Conservation (phyloP, 805 yeast species). For the Cyberlindnera americana region DNA sequence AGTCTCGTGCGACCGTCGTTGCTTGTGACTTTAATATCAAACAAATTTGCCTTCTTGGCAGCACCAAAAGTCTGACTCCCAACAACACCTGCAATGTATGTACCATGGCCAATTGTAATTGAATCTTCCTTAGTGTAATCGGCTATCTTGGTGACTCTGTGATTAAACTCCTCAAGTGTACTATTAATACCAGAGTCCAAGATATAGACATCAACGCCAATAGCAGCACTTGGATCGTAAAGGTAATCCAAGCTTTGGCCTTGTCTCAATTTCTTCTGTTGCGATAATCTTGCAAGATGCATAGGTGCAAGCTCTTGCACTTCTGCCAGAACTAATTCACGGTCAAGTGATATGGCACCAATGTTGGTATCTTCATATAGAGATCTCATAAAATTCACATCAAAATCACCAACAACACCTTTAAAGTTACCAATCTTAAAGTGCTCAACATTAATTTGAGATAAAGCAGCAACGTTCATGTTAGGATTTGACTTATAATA, state of each 20-base stretch:
- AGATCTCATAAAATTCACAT: slow-evolving; percentile 27
- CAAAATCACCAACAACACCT: slow-evolving; percentile 36
- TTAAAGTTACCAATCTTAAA: slow-evolving; percentile 32
- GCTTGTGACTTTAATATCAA: slow-evolving; percentile 43
- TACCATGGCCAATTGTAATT: slow-evolving; percentile 48
- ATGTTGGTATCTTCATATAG: slow-evolving; percentile 35
- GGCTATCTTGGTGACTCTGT: slow-evolving; percentile 38
- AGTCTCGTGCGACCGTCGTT: slow-evolving; percentile 35
- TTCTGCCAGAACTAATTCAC: slow-evolving; percentile 33
- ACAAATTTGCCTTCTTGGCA: slow-evolving; percentile 41
- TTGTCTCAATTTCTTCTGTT: slow-evolving; percentile 25
- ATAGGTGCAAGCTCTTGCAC: slow-evolving; percentile 41
- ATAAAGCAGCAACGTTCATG: slow-evolving; percentile 13
- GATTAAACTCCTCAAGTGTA: slow-evolving; percentile 41
- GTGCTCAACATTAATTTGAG: slow-evolving; percentile 17
- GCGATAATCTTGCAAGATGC: slow-evolving; percentile 41
- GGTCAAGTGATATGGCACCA: slow-evolving; percentile 35
- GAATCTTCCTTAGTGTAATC: slow-evolving; percentile 39
- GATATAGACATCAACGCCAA: slow-evolving; percentile 35
- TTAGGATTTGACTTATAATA: slow-evolving; percentile 15
- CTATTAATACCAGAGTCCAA: slow-evolving; percentile 38
- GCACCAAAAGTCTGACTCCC: slow-evolving; percentile 52
- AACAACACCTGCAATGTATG: slow-evolving; percentile 52
- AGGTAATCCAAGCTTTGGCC: slow-evolving; percentile 35
- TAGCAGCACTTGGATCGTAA: slow-evolving; percentile 41